Conservation (phyloP, 2,329 filamentous ascomycete species). For the Epichloe festucae region DNA sequence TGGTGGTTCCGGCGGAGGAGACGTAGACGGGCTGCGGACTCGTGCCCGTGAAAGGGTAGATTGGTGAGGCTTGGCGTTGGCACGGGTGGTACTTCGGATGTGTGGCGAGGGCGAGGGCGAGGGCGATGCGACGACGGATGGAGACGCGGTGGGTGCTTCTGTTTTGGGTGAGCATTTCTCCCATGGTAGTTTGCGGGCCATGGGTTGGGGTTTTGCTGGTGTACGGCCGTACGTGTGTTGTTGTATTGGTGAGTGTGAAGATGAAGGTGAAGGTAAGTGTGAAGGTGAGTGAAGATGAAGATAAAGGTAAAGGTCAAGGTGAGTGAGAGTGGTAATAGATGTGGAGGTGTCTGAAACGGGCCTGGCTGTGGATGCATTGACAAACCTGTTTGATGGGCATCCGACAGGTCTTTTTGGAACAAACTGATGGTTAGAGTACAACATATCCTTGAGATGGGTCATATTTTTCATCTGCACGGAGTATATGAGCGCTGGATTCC, state of each 20-base stretch:
- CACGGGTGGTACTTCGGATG: too few species aligned
- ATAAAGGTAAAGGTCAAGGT: not conserved
- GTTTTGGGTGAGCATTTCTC: not conserved
- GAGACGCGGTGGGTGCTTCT: not conserved
- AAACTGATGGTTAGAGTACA: too few species aligned
- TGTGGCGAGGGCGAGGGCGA: not conserved
- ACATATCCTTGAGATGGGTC: too few species aligned
- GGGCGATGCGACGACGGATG: not conserved
- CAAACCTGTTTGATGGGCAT: too few species aligned
- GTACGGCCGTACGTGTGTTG: not conserved
- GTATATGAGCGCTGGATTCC: too few species aligned
- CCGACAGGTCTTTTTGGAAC: too few species aligned
- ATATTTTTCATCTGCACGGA: too few species aligned
- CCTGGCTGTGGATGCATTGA: too few species aligned
- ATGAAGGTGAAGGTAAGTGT: not conserved
- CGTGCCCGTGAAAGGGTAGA: not conserved
- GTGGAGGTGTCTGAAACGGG: too few species aligned
- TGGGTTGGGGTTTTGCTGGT: not conserved
- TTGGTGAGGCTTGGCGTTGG: not conserved
- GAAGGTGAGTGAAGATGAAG: too few species aligned
- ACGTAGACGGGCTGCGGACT: constrained; percentile 32
- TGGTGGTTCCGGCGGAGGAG: constrained; percentile 36
- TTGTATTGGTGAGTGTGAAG: not conserved
- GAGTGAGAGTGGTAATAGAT: constrained; percentile 2
- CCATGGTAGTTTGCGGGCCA: constrained; percentile 7